Evolutionary conservation across 768 basidiomycete species (phyloP), one percentile per base, ranked within the genome.

Genomic region (Hirschioporus abietinus): DNA sequence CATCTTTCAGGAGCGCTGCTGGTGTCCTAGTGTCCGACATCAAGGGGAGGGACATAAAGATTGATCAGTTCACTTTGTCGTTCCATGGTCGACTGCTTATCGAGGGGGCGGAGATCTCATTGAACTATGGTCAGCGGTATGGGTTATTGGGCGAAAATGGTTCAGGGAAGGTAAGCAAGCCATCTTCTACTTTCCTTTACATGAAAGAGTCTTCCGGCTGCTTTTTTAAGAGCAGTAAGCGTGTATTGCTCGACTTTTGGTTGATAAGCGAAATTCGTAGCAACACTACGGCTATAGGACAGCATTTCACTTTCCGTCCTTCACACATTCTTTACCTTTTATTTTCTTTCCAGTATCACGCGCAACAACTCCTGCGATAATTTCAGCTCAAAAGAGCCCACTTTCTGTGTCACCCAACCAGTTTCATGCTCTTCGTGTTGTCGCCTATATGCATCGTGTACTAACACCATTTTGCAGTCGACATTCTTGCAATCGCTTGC

Each of bases 1-100:
- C 34, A 64, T 67, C 64, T n/a, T 74, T 35, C 70, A 94, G 93
- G 88, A 93, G 91, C 72, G 90, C 95, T 20, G 84, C 91, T 26
- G 97, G 97, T 66, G 96, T 98, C 23, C 84, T 99, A 27, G 89
- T 95, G 60, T 97, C 95, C 18, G 97, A 99, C 78, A 76, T 84
- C 60, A 95, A 98, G 77, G 86, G 90, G 63, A 90, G 97, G 65
- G 97, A 99, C 81, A 91, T 99, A 85, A 98, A 98, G 81, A 96
- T 99, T 72, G 95, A 97, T 74, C 84, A 89, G 25, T 99, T 88
- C 77, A 97, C 96, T 0, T 86, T 99, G 36, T 97, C 95, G 1
- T 99, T 99, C 86, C 97, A 99, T 73, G 97, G 97, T 25, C 86
- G 97, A 62, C 81, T 96, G 30, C 83, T 92, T 68, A 83, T 92